A percentile compares a stretch with the other conserved stretches of the same genome.
These are phyloP conservation scores for Phytophthora lateralis DNA, from an alignment of 352 stramenopile species.

Conservation along the genomic window DNA sequence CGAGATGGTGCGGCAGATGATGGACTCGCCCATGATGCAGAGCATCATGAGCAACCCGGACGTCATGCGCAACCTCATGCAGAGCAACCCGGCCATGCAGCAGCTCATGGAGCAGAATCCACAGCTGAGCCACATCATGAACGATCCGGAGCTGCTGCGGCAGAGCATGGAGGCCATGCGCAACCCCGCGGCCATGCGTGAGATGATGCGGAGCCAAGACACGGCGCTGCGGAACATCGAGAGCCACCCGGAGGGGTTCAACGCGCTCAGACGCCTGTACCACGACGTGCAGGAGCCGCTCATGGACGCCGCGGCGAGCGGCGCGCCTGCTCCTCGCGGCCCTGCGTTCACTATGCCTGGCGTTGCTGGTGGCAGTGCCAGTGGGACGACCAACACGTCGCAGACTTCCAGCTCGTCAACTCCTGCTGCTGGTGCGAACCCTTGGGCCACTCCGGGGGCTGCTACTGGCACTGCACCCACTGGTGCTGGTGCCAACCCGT, in stretches of 20 bases:
- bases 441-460: conserved; percentile 51
- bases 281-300: conserved; percentile 96
- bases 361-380: conserved; percentile 52
- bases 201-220: conserved; percentile 98
- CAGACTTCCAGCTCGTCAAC: conserved; percentile 26
- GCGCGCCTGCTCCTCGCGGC: conserved; percentile 45
- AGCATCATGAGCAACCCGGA: conserved; percentile 95
- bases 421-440: conserved; percentile 48
- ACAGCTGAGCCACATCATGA: conserved; percentile 95
- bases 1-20: conserved; percentile 89
- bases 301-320: conserved; percentile 89
- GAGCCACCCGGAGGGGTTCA: conserved; percentile 97
- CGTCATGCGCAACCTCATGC: conserved; percentile 95
- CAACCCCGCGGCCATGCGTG: conserved; percentile 95
- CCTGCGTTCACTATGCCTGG: conserved; percentile 88
- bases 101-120: conserved; percentile 96
- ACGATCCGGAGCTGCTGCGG: conserved; percentile 95
- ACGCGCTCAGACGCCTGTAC: conserved; percentile 95
- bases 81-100: conserved; percentile 96
- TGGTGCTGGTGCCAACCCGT: conserved; percentile 67
- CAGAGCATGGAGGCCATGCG: conserved; percentile 97
- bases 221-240: conserved; percentile 97
- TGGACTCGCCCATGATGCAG: conserved; percentile 93
- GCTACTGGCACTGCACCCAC: conserved; percentile 17
- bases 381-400: conserved; percentile 26